Percentiles rank a stretch among this genome's conserved stretches.
Conservation (phyloP, 176 grass and related monocot species). For the Carex pumila region DNA sequence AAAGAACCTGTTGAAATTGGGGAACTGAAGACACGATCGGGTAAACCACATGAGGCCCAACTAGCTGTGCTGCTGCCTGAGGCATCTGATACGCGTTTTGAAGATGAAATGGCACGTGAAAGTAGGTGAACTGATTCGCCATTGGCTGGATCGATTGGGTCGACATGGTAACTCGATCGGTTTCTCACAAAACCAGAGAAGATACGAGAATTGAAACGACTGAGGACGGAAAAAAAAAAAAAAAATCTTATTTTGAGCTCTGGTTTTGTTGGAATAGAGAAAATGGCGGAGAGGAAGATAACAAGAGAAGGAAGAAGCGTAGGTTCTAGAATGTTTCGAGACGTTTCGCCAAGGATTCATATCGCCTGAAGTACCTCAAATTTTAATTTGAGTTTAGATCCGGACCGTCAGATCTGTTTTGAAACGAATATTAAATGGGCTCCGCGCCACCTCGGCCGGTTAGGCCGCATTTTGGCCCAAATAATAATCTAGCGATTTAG, state of each 20-base stretch:
- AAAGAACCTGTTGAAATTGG: slow-evolving; percentile 52
- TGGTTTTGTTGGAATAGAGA: background rate
- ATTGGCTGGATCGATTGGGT: slow-evolving; percentile 32
- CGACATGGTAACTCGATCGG: slow-evolving; percentile 26
- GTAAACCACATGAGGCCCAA: slow-evolving; percentile 6
- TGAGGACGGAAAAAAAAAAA: no score
- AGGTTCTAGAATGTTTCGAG: background rate
- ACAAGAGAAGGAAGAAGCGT: background rate
- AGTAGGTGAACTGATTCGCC: slow-evolving; percentile 45
- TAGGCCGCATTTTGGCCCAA: no score
- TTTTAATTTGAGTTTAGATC: no score
- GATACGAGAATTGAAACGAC: background rate
- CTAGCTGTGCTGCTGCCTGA: background rate
- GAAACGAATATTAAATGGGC: no score
- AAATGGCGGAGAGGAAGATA: background rate
- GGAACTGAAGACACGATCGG: slow-evolving; percentile 29
- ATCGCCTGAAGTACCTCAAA: no score
- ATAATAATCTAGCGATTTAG: no score
- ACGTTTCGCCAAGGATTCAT: background rate
- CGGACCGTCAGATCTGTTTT: no score
- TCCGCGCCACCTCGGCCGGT: no score
- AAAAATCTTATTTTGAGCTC: background rate
- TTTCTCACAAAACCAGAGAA: background rate
- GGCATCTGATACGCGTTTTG: slow-evolving; percentile 35
- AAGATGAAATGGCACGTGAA: slow-evolving; percentile 66